phyloP scores from a whole-genome alignment of 2,329 filamentous ascomycete genomes.

The Tolypocladium tropicale region DNA sequence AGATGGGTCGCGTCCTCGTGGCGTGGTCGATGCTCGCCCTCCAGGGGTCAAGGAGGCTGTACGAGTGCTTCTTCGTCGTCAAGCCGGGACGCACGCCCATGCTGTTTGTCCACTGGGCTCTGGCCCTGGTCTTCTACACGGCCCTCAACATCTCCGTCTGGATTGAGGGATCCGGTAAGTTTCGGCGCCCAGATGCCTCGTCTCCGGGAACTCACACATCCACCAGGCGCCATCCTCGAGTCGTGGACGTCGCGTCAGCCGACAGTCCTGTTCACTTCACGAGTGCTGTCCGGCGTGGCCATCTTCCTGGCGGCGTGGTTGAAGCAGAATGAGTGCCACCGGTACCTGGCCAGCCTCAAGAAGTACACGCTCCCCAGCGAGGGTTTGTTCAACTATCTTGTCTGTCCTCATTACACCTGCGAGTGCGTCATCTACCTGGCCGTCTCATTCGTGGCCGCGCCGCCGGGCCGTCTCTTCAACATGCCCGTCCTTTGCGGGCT shows the following conservation, averaged over 20 bases:
- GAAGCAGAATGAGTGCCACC: constrained; percentile 66
- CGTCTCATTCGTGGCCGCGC: constrained; percentile 66
- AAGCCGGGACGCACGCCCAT: constrained; percentile 61
- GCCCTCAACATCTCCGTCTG: constrained; percentile 66
- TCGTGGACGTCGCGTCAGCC: constrained; percentile 17
- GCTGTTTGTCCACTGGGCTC: constrained; percentile 74
- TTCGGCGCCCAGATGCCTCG: background rate
- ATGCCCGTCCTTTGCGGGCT: constrained; percentile 60
- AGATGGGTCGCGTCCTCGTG: constrained; percentile 49
- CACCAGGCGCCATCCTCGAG: constrained; percentile 20
- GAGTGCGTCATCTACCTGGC: constrained; percentile 78
- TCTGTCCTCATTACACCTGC: constrained; percentile 87
- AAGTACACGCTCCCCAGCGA: constrained; percentile 76
- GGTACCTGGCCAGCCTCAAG: constrained; percentile 56
- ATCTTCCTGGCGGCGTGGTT: constrained; percentile 61
- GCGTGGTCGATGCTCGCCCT: constrained; percentile 64
- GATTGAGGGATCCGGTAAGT: constrained; percentile 69
- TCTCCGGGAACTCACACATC: background rate
- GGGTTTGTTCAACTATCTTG: constrained; percentile 58
- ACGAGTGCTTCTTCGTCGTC: constrained; percentile 58
- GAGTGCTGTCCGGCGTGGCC: constrained; percentile 36
- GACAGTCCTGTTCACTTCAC: constrained; percentile 11
- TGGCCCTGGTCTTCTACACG: constrained; percentile 72
- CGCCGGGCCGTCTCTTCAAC: constrained; percentile 55
- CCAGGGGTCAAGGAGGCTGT: constrained; percentile 66